Percentiles rank a stretch among this genome's conserved stretches.
Evolutionary conservation across 805 yeast genomes (phyloP).

Genomic region (Wickerhamomyces ciferrii): DNA sequence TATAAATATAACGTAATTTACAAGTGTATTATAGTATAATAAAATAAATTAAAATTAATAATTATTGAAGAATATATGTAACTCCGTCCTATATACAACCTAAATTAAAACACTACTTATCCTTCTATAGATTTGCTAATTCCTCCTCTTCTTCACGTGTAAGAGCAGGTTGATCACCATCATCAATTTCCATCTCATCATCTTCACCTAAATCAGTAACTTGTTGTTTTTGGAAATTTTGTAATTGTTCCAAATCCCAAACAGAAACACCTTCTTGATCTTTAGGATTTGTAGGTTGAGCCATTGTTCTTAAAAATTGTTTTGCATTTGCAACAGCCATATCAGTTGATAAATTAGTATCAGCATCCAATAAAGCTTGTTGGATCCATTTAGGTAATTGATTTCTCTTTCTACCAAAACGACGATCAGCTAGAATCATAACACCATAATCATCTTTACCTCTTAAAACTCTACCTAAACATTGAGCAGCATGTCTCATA

Average conservation of each 20-base stretch:
- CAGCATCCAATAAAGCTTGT: constrained; percentile 89
- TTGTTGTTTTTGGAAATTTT: constrained; percentile 52
- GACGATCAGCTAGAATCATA: constrained; percentile 94
- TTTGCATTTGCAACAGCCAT: constrained; percentile 96
- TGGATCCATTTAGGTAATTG: constrained; percentile 98
- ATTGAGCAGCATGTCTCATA: constrained; percentile 99
- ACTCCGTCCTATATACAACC: neutral
- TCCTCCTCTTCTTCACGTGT: constrained; percentile 22
- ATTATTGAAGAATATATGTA: neutral
- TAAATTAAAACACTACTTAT: neutral
- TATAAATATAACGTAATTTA: neutral
- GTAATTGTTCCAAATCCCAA: constrained; percentile 75
- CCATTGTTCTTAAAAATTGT: constrained; percentile 86
- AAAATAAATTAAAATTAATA: neutral
- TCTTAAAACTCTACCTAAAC: constrained; percentile 93
- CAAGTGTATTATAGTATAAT: neutral
- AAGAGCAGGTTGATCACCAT: constrained; percentile 22
- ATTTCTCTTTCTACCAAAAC: constrained; percentile 79
- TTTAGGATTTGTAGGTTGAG: constrained; percentile 85
- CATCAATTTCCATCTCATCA: constrained; percentile 12
- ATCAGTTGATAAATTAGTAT: constrained; percentile 87
- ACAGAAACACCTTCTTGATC: constrained; percentile 95
- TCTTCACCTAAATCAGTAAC: constrained; percentile 14
- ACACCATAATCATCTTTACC: constrained; percentile 99
- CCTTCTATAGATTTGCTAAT: constrained; percentile 12